Percentiles rank a stretch among this genome's conserved stretches.
These are phyloP conservation scores for Mucor piriformis DNA, from an alignment of 371 early-diverging fungal species.

Conservation along the genomic window DNA sequence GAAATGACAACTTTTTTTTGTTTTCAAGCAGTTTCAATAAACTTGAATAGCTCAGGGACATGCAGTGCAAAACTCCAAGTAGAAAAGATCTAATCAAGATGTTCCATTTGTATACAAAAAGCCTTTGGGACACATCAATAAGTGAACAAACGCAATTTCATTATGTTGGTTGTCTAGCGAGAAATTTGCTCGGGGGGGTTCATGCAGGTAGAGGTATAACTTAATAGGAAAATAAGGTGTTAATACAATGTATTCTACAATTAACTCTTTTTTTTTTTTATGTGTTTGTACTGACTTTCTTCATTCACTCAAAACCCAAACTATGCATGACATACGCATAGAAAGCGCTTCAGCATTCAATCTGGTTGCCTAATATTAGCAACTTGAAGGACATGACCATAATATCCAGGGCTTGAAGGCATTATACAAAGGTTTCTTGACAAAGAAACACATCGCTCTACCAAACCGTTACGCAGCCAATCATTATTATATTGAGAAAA, in stretches of 20 bases:
- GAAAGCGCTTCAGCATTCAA: slow-evolving; percentile 2
- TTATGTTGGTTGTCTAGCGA: not conserved
- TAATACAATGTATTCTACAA: not conserved
- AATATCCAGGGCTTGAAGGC: not conserved
- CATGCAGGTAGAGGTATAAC: not conserved
- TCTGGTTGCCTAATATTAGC: slow-evolving; percentile 6
- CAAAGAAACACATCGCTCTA: not conserved
- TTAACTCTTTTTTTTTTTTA: slow-evolving; percentile 1
- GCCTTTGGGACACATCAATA: slow-evolving; percentile 10
- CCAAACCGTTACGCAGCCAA: not conserved
- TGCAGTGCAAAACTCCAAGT: slow-evolving; percentile 8
- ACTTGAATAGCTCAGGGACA: slow-evolving; percentile 8
- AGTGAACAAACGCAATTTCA: slow-evolving; percentile 8
- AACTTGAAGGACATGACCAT: slow-evolving; percentile 10
- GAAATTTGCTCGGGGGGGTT: not conserved
- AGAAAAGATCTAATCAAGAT: slow-evolving; percentile 7
- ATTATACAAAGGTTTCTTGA: not conserved
- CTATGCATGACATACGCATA: not conserved
- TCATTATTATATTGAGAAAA: slow-evolving; percentile 1
- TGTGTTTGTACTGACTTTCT: not conserved
- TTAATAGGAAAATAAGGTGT: not conserved
- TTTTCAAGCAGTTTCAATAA: slow-evolving; percentile 9
- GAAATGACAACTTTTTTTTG: slow-evolving; percentile 6
- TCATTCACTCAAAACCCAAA: not conserved
- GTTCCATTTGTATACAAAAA: slow-evolving; percentile 8